Evolutionary conservation across 2,329 filamentous ascomycete genomes (phyloP), one percentile per base, ranked within the genome.

Genomic region (Aspergillus flavus): DNA sequence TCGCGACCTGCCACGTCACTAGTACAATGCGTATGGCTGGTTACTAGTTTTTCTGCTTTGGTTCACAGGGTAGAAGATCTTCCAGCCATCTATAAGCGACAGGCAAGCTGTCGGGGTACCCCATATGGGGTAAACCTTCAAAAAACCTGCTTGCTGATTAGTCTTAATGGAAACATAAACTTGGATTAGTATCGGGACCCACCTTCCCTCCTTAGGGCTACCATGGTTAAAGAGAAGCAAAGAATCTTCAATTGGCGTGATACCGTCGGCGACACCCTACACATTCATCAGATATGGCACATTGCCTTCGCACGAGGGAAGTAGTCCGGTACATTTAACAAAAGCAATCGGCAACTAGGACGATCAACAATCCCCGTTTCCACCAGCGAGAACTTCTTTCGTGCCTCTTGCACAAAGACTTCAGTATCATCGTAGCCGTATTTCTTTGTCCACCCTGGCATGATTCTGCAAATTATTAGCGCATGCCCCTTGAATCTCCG

Each of bases 231-330:
- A 85, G 59, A 90, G 77, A 58, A 91, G 76, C 78, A 88, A 84
- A 16, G 83, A 88, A 71, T 91, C 88, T 71, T 91, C 88, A 62
- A 91, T 88, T 0, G 88, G 88, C 81, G 89, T 89, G 52, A 90
- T 76, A 0, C 87, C 88, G 68, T 91, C 88, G 59, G 83, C 79
- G 4, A 84, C 86, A 10, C 88, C 88, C 82, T 89, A 65, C 1
- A 19, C 11, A 26, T 61, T 19, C 19, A 39, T 64, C 19, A 67
- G 64, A 26, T 56, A 30, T 11, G 11, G 12, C 56, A 26, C 46
- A 43, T 14, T 28, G 26, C 21, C 39, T 16, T 11, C 11, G 11
- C 16, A 36, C 4, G 0, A 55, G 23, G 0, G 32, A 12, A 32
- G 39, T 14, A 48, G 10, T 2, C 14, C 59, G 82, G 71, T 72